Evolutionary conservation across 2,329 filamentous ascomycete genomes (phyloP), one percentile per base, ranked within the genome.

Genomic region (Pestalotiopsis sp.): DNA sequence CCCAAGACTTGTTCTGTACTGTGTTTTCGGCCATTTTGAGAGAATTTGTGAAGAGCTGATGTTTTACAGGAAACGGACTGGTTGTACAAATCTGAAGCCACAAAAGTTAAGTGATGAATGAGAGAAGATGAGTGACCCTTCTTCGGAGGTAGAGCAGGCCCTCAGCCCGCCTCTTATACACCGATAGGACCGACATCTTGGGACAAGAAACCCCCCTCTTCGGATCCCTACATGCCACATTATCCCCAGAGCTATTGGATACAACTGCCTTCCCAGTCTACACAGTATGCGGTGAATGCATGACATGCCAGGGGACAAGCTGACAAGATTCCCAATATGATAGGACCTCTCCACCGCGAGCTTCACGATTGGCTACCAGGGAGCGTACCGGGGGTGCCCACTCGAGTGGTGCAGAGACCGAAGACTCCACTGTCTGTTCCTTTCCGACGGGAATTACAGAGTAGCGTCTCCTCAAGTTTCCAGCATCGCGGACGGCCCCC

Each of bases 1-100:
- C 52, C 64, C 64, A 65, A n/a, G 64, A 57, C 45, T 65, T 65
- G 64, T 57, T 65, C 11, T 9, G 12, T 14, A 65, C 45, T 13
- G 49, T 55, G 9, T 65, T 36, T 36, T 36, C 64, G 7, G 64
- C 49, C 64, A 65, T 65, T 45, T 64, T 64, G 38, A 14, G 14
- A 31, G 58, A 31, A 11, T 27, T 17, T 23, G 9, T 60, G 58
- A 36, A 60, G 52, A 58, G 7, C 25, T 20, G 25, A 41, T 62
- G 45, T n/a, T n/a, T n/a, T 52, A 9, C 20, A 52, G 4, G 1
- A 20, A 52, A 52, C 11, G 45, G 14, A 52, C 4, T 52, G 17
- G 20, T 17, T 36, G 7, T 36, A 52, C 11, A 20, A 4, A 52
- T n/a, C 17, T 23, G n/a, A n/a, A n/a, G 41, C 41, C n/a, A n/a